These are phyloP conservation scores for Beauveria bassiana DNA, from an alignment of 2,329 filamentous ascomycete species.

Conservation along the genomic window DNA sequence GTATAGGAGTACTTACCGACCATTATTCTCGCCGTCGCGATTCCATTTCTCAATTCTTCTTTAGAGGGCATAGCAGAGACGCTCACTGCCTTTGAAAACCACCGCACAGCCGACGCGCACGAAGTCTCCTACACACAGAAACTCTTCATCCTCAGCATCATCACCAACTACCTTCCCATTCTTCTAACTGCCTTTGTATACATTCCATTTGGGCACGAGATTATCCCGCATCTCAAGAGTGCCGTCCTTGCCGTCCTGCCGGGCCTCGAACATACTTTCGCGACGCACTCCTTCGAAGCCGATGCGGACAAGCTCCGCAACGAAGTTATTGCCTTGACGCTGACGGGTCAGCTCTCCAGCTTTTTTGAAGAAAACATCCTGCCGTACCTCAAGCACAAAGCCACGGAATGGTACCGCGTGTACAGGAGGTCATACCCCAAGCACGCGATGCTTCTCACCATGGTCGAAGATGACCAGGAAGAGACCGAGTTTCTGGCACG, in stretches of 20 bases:
- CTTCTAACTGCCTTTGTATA: conserved; percentile 74
- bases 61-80: conserved; percentile 55
- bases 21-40: conserved; percentile 56
- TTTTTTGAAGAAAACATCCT: conserved; percentile 66
- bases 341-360: conserved; percentile 64
- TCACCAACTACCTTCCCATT: conserved; percentile 70
- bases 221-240: conserved; percentile 60
- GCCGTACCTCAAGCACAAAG: conserved; percentile 58
- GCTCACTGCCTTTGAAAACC: conserved; percentile 67
- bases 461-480: conserved; percentile 48
- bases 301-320: conserved; percentile 59
- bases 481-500: conserved; percentile 57
- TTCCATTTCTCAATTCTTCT: conserved; percentile 57
- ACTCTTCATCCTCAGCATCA: conserved; percentile 71
- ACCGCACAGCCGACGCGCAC: conserved; percentile 61
- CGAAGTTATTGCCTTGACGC: conserved; percentile 68
- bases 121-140: conserved; percentile 66
- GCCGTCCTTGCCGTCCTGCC: conserved; percentile 43
- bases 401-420: conserved; percentile 36
- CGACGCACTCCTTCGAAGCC: conserved; percentile 50
- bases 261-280: conserved; percentile 40
- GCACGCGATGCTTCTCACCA: conserved; percentile 38
- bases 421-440: conserved; percentile 26
- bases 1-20: conserved; percentile 63
- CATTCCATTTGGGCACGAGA: conserved; percentile 61